Conservation (phyloP, 805 yeast genomes). For the Myxozyma udenii region DNA sequence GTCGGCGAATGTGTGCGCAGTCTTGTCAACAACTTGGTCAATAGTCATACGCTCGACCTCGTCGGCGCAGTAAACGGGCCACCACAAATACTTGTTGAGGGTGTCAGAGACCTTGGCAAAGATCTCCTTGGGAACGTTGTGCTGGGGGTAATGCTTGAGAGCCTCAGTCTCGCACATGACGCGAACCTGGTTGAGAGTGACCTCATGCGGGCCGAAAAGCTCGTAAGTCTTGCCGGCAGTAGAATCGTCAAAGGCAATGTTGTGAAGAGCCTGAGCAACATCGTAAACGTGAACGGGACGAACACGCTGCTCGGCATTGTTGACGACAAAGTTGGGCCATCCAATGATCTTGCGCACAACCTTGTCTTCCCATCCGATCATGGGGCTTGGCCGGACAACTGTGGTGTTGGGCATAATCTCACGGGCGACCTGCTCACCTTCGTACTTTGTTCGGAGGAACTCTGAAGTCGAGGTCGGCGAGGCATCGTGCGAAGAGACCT, state of each 20-base stretch:
- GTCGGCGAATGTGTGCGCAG: conserved; percentile 63
- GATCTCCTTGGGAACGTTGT: conserved; percentile 43
- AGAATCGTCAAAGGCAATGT: conserved; percentile 75
- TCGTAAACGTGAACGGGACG: conserved; percentile 75
- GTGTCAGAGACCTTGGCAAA: conserved; percentile 41
- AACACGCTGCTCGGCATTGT: conserved; percentile 58
- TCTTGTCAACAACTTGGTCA: conserved; percentile 59
- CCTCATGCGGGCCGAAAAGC: conserved; percentile 67
- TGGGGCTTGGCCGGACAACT: conserved; percentile 79
- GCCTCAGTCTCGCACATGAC: conserved; percentile 66
- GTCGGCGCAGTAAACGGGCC: conserved; percentile 62
- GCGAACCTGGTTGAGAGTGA: conserved; percentile 60
- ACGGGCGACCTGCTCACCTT: conserved; percentile 68
- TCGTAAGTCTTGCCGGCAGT: conserved; percentile 76
- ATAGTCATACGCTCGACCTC: conserved; percentile 69
- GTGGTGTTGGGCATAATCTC: conserved; percentile 71
- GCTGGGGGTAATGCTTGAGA: conserved; percentile 41
- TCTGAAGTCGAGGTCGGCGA: conserved; percentile 62
- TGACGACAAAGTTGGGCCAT: conserved; percentile 61
- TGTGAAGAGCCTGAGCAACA: conserved; percentile 74
- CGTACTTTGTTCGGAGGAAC: conserved; percentile 66
- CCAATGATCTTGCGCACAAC: conserved; percentile 61
- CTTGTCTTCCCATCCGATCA: conserved; percentile 71
- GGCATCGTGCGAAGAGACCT: conserved; percentile 78
- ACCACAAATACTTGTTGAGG: conserved; percentile 40